Evolutionary conservation across 176 grass and related monocot species (phyloP).

Genomic region (Carex littledalei): DNA sequence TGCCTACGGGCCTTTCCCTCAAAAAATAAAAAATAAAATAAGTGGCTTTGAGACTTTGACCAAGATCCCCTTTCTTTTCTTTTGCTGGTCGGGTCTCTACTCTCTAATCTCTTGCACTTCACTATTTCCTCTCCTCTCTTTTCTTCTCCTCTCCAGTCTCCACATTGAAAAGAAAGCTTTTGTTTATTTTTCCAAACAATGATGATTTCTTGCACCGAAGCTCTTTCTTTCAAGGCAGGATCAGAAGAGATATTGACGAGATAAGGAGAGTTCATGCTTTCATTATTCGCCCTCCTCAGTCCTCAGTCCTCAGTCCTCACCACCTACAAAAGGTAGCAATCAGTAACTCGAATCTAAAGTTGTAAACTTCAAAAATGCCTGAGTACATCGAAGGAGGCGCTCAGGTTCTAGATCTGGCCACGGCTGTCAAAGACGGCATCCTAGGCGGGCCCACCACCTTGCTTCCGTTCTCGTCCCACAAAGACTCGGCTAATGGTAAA

Average conservation of each 20-base stretch:
- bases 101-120: background rate
- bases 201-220: constrained; percentile 1
- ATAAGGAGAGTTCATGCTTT: constrained; percentile 2
- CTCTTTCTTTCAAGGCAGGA: background rate
- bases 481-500: constrained; percentile 26
- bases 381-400: constrained; percentile 84
- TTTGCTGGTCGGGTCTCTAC: background rate
- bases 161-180: background rate
- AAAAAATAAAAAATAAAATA: too few relatives aligned
- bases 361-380: constrained; percentile 45
- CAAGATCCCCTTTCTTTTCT: constrained; percentile 15
- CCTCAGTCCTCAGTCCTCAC: too few relatives aligned
- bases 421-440: constrained; percentile 91
- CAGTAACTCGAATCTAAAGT: background rate
- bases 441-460: constrained; percentile 31
- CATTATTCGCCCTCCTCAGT: constrained; percentile 14
- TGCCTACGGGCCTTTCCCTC: too few relatives aligned
- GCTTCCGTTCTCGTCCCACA: background rate
- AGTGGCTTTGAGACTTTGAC: constrained; percentile 24
- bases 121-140: background rate
- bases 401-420: constrained; percentile 90
- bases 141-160: background rate
- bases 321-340: background rate
- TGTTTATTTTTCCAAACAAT: background rate
- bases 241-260: background rate